Evolutionary conservation across 306 rosid species (phyloP).

Genomic region (Pyrus communis): DNA sequence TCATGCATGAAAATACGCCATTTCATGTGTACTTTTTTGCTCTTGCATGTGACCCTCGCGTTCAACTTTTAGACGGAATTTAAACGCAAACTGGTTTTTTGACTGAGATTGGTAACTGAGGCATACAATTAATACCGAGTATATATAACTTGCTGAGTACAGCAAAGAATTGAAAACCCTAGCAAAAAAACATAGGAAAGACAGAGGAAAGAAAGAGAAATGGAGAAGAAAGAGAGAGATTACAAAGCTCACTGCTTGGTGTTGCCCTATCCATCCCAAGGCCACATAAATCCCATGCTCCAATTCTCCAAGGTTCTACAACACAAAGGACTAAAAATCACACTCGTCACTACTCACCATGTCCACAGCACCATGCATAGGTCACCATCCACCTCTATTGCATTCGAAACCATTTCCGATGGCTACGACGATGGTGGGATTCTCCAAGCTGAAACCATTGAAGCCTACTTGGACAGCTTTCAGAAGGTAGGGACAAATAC

Average conservation of each 20-base stretch:
- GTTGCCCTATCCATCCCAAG: constrained; percentile 28
- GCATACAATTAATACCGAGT: background rate
- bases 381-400: background rate
- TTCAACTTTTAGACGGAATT: too few species aligned
- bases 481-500: constrained; percentile 17
- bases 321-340: constrained; percentile 25
- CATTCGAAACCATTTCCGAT: constrained; percentile 35
- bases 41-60: too few species aligned
- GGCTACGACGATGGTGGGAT: constrained; percentile 19
- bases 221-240: constrained; percentile 11
- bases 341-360: constrained; percentile 18
- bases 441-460: background rate
- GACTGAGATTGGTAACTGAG: too few species aligned
- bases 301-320: constrained; percentile 33
- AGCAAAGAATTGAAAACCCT: background rate
- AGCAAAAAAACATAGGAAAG: background rate
- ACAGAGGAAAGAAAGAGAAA: background rate
- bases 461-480: constrained; percentile 7
- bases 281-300: constrained; percentile 37
- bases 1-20: too few species aligned
- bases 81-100: too few species aligned
- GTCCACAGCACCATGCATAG: background rate
- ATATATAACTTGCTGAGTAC: background rate
- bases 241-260: constrained; percentile 22
- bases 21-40: too few species aligned